Base-by-base conservation (phyloP, 2,329 filamentous ascomycete species). In the Fusarium drepaniforme region DNA sequence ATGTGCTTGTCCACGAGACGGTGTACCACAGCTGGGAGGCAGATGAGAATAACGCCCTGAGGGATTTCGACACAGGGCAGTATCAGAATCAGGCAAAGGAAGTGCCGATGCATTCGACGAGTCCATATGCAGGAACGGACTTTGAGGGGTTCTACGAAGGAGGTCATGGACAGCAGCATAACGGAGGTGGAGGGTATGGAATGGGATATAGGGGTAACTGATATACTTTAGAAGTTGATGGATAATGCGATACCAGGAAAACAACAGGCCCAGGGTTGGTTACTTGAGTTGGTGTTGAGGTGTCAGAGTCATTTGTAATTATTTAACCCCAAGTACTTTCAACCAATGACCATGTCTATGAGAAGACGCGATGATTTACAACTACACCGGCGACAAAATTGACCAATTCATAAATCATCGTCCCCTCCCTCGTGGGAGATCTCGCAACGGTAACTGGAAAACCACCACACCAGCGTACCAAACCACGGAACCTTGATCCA, bases 1-100 rank as follows among this genome's bases (percentile, higher is more conserved):
- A 83, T 33, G 78, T 83, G 4, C 77, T 83, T 30, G 77, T 82
- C 9, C 82, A 83, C n/a, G 82, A 83, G 73, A 83, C 81, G 8
- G 81, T 83, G 0, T 83, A 81, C 60, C 66, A 83, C 16, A 80
- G 80, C 56, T 83, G 82, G 82, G 79, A 81, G 18, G 82, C 79
- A 0, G 78, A 69, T 18, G 82, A 83, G 60, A 78, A 78, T 15
- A 70, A 78, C 25, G 72, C 64, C 5, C 56, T 75, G 13, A 68
- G 72, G 30, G 66, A 70, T 15, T 63, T 74, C 8, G 72, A 67
- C 2, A 44, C 60, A 5, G 63, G 57, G 35, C 61, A 42, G 1
- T 70, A 71, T 37, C 66, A 71, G 8, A 64, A 73, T 8, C 69
- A 42, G 0, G 21, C 62, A 23, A 66, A 70, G 16, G 62, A 67